Evolutionary conservation across 2,329 filamentous ascomycete species (phyloP), one percentile per base, ranked within the genome.

Genomic region (Apiospora aurea): DNA sequence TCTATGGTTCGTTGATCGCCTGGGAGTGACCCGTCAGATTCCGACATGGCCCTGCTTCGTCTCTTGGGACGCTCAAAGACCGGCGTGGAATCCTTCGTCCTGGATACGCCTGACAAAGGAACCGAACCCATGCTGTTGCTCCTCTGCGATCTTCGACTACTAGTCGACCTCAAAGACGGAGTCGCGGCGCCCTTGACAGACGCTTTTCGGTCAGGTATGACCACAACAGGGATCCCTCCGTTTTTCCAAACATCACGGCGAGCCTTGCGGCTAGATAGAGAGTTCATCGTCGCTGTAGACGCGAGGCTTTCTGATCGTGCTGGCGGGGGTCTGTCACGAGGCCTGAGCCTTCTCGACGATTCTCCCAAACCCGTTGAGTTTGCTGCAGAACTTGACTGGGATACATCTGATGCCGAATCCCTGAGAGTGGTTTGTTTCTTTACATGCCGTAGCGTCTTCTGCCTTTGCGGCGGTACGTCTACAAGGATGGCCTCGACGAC

Each of bases 221-320:
- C 84, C 8, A 91, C 85, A 10, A 92, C 90, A 1, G 90, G 90
- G 13, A 92, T 89, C 2, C 84, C 89, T 10, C 90, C 90, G 70
- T 81, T 87, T 74, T 87, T 90, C 83, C 87, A 85, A 2, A 92
- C 82, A 44, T 91, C 88, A 21, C 87, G 85, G n/a, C 90, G 83
- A 4, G 88, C 88, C 75, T 84, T 89, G 10, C 83, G 82, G 74
- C 87, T 91, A 0, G 86, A 84, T 4, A 86, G 81, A 7, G 88
- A 89, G 73, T 83, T 87, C 34, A 79, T 75, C 0, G 88, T 88
- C 4, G 80, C 80, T 49, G 80, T 86, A 1, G 89, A 91, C 41
- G 81, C 80, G 70, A 86, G 79, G 71, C 87, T 90, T 5, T 87
- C 85, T 44, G 82, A 80, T n/a, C 82, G 81, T 66, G 74, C 75